Conservation (phyloP, 2,329 filamentous ascomycete species). For the Fusarium nanum region DNA sequence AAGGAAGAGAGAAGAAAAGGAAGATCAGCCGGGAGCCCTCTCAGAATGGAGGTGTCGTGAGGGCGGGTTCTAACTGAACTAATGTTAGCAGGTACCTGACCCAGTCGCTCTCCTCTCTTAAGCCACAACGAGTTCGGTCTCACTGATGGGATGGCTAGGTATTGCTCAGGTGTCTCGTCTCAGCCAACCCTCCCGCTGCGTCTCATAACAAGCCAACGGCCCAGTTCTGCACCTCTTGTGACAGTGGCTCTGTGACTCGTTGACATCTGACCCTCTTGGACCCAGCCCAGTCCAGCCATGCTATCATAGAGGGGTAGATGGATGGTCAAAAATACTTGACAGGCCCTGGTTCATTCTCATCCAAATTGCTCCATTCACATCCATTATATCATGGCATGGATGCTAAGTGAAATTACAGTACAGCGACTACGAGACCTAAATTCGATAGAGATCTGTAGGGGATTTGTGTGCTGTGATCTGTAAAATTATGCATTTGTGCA, state of each 20-base stretch:
- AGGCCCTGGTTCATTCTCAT: background rate
- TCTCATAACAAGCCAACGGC: conserved; percentile 31
- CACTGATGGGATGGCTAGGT: background rate
- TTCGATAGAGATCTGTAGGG: conserved; percentile 5
- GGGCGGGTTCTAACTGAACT: conserved; percentile 14
- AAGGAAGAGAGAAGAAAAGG: conserved; percentile 21
- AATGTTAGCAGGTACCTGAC: background rate
- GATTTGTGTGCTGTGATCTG: conserved; percentile 3
- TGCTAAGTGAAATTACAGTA: conserved; percentile 14
- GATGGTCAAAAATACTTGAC: background rate
- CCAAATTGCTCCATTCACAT: conserved; percentile 15
- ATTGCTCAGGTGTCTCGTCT: conserved; percentile 28
- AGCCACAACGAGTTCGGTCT: background rate
- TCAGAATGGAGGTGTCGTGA: conserved; percentile 31
- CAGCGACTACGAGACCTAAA: conserved; percentile 6
- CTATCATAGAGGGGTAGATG: conserved; percentile 10
- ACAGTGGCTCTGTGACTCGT: conserved; percentile 41
- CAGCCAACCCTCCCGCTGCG: conserved; percentile 27
- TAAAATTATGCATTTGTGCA: conserved; percentile 29
- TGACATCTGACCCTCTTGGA: conserved; percentile 39
- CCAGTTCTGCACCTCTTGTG: conserved; percentile 35
- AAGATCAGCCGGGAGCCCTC: conserved; percentile 20
- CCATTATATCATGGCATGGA: conserved; percentile 22
- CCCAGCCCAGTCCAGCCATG: conserved; percentile 11
- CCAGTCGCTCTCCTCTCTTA: background rate